phyloP scores from a whole-genome alignment of 2,329 filamentous ascomycete species.

The Microcyclospora tardicrescens region DNA sequence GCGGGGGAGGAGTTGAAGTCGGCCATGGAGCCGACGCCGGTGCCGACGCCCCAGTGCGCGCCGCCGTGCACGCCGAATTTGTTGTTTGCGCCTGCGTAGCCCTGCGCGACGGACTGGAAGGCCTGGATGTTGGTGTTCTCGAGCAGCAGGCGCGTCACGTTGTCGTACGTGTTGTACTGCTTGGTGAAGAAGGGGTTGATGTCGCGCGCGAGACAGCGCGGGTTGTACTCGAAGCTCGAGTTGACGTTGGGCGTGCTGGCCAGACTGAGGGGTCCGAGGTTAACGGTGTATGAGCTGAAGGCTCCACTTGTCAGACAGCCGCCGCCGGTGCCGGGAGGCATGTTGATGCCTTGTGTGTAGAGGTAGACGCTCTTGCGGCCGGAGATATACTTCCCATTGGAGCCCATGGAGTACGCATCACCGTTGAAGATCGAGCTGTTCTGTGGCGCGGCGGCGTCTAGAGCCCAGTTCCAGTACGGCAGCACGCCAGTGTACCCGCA shows the following conservation, averaged over 20 bases:
- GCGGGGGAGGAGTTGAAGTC: conserved; percentile 34
- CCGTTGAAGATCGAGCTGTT: conserved; percentile 42
- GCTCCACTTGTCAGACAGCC: conserved; percentile 42
- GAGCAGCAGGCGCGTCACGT: conserved; percentile 15
- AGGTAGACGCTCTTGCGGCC: conserved; percentile 17
- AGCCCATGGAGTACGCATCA: conserved; percentile 30
- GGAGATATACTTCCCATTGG: conserved; percentile 18
- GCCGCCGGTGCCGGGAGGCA: conserved; percentile 41
- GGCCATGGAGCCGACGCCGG: conserved; percentile 32
- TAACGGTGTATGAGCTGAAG: conserved; percentile 32
- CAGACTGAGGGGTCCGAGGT: conserved; percentile 19
- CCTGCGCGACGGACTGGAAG: conserved; percentile 19
- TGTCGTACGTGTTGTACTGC: conserved; percentile 11
- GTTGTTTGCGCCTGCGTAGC: conserved; percentile 17
- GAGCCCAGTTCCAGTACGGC: conserved; percentile 24
- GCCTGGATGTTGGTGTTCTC: conserved; percentile 14
- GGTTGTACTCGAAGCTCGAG: conserved; percentile 13
- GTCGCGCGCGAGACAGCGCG: conserved; percentile 14
- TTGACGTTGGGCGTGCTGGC: conserved; percentile 19
- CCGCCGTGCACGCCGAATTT: conserved; percentile 31
- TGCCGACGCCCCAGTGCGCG: conserved; percentile 28
- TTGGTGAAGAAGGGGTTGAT: conserved; percentile 11
- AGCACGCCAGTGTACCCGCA: conserved; percentile 32
- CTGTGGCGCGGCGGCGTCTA: conserved; percentile 22
- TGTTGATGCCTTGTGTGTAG: conserved; percentile 16